phyloP scores from a whole-genome alignment of 139 green algal genomes.

The Haematococcus lacustris region DNA sequence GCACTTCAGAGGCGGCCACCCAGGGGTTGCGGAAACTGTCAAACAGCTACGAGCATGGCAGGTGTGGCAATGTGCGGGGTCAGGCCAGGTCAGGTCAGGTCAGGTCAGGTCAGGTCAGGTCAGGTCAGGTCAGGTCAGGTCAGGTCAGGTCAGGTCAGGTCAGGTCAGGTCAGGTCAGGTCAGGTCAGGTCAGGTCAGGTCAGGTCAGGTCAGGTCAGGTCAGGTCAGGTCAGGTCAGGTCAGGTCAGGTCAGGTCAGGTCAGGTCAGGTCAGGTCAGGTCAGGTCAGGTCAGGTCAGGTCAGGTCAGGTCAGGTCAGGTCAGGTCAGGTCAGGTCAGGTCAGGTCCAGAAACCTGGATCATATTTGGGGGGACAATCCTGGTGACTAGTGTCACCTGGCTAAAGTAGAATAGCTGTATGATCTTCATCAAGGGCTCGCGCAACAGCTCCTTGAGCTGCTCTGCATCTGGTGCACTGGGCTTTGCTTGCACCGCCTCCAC shows the following conservation, averaged over 20 bases:
- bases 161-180: neutral
- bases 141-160: neutral
- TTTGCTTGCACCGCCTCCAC: conserved; percentile 1
- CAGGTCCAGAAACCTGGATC: neutral
- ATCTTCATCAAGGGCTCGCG: conserved; percentile 3
- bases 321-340: neutral
- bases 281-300: neutral
- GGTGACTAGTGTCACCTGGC: conserved; percentile 12
- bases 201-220: neutral
- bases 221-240: neutral
- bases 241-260: neutral
- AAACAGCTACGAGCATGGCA: conserved; percentile 5
- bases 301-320: neutral
- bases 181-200: neutral
- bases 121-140: neutral
- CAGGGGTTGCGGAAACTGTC: neutral
- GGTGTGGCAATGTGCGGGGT: neutral
- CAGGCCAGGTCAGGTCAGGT: neutral
- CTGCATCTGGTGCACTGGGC: conserved; percentile 3
- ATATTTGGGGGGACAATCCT: neutral
- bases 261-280: neutral
- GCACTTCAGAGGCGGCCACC: neutral
- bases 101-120: neutral
- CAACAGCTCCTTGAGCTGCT: conserved; percentile 12
- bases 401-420: conserved; percentile 22